Percentiles rank a stretch among this genome's conserved stretches.
These are phyloP conservation scores for Arthrinium puccinioides DNA, from an alignment of 2,329 filamentous ascomycete species.

Conservation along the genomic window DNA sequence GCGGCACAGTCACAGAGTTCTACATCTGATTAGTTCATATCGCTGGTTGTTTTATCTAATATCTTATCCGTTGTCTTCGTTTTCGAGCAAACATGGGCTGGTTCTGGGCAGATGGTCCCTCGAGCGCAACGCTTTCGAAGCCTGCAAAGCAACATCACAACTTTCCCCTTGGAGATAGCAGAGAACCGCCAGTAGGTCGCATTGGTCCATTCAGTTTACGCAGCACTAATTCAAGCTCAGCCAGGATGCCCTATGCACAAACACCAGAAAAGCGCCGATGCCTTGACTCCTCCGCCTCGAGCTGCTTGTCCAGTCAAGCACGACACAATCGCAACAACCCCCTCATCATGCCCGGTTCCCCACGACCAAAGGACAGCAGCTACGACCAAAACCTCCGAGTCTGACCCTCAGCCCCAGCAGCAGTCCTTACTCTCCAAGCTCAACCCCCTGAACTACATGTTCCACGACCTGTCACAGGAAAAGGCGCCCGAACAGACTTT, in stretches of 20 bases:
- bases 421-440: constrained; percentile 47
- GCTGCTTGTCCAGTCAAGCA: constrained; percentile 25
- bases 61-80: too few relatives aligned
- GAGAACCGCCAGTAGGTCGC: constrained; percentile 32
- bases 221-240: constrained; percentile 26
- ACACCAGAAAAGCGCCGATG: constrained; percentile 36
- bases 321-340: constrained; percentile 10
- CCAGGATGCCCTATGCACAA: constrained; percentile 52
- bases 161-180: constrained; percentile 16
- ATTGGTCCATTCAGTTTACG: background rate
- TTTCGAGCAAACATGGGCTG: constrained; percentile 50
- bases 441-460: constrained; percentile 90
- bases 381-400: too few relatives aligned
- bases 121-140: constrained; percentile 15
- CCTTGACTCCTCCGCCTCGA: constrained; percentile 28
- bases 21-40: too few relatives aligned
- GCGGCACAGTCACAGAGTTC: too few relatives aligned
- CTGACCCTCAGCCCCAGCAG: constrained; percentile 21
- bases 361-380: constrained; percentile 26
- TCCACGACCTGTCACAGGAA: constrained; percentile 73
- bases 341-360: constrained; percentile 38
- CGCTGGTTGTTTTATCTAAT: background rate
- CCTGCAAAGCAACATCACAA: constrained; percentile 16
- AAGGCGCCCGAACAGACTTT: constrained; percentile 66
- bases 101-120: constrained; percentile 52